Evolutionary conservation across 768 basidiomycete species (phyloP), one percentile per base, ranked within the genome.

Genomic region (Xerocomus potaroensis): DNA sequence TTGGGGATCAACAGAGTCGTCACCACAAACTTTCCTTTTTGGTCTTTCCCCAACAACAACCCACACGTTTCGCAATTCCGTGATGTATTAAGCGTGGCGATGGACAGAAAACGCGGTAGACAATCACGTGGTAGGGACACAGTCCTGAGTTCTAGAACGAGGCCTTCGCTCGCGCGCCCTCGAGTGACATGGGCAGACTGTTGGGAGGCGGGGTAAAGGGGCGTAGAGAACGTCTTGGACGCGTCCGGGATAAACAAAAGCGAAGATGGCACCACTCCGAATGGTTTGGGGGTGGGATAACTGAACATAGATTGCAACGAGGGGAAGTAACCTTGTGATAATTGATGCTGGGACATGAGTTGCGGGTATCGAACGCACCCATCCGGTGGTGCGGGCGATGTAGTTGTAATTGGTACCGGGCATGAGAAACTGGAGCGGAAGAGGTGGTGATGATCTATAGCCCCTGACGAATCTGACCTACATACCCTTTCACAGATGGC

Each of bases 61-160:
- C 90, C 92, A 62, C 91, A 93, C 1, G 92, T 96, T 70, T 96
- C 92, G 43, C 78, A 72, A 56, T 91, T 89, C 61, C 76, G 70
- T 40, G 73, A 70, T 15, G 91, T 96, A 61, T 94, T 94, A 21
- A 81, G 74, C 21, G 77, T 73, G 1, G 92, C 91, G 42, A 91
- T 83, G 12, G 77, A 74, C 5, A 91, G 64, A 69, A 95, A 95
- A 3, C 82, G 76, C 2, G 76, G 72, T n/a, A 93, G 73, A 48
- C 84, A 81, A 16, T 83, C 80, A 6, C 80, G 71, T 10, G 92
- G 92, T 0, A 95, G 72, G 15, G 69, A 72, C 5, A 93, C 80
- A 0, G 72, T 73, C 64, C 83, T 83, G 43, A 86, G 73, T 45
- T 77, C 77, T 24, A 62, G 69, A 29, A 60, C 57, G 23, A 56